Evolutionary conservation across 257 asterid genomes (phyloP).

Genomic region (Phtheirospermum japonicum): DNA sequence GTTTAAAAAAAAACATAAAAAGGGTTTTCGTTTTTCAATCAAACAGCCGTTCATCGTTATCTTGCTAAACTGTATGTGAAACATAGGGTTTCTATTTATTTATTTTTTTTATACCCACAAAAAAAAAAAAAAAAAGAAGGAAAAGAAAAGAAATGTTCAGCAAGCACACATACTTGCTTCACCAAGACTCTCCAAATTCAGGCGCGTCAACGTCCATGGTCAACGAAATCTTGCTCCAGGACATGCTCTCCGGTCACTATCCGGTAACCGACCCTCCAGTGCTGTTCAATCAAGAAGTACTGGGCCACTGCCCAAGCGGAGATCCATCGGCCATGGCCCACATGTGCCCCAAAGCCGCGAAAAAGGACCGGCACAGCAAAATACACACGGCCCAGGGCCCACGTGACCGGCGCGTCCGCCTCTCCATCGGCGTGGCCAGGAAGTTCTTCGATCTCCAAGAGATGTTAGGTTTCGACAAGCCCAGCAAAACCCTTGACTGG

Average conservation of each 20-base stretch:
- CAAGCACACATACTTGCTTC: constrained; percentile 37
- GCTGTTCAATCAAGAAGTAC: constrained; percentile 23
- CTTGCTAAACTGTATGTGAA: not conserved
- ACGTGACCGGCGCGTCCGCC: constrained; percentile 70
- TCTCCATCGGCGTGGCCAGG: constrained; percentile 67
- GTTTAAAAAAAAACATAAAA: not conserved
- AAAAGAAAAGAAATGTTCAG: constrained; percentile 35
- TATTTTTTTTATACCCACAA: not conserved
- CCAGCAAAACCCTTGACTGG: constrained; percentile 93
- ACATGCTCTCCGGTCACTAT: constrained; percentile 35
- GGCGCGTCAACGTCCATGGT: not conserved
- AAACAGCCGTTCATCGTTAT: not conserved
- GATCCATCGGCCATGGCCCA: constrained; percentile 21
- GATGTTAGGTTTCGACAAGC: constrained; percentile 69
- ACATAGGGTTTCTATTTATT: not conserved
- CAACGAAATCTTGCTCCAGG: constrained; percentile 36
- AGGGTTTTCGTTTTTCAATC: not conserved
- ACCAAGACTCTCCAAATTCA: constrained; percentile 20
- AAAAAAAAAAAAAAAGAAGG: not conserved
- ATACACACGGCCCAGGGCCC: constrained; percentile 73
- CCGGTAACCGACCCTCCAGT: constrained; percentile 30
- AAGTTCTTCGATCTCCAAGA: constrained; percentile 88
- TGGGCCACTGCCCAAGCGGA: not conserved
- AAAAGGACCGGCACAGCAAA: constrained; percentile 72
- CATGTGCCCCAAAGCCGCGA: constrained; percentile 4